phyloP scores from a whole-genome alignment of 2,329 filamentous ascomycete species.

The Fusarium nanum region DNA sequence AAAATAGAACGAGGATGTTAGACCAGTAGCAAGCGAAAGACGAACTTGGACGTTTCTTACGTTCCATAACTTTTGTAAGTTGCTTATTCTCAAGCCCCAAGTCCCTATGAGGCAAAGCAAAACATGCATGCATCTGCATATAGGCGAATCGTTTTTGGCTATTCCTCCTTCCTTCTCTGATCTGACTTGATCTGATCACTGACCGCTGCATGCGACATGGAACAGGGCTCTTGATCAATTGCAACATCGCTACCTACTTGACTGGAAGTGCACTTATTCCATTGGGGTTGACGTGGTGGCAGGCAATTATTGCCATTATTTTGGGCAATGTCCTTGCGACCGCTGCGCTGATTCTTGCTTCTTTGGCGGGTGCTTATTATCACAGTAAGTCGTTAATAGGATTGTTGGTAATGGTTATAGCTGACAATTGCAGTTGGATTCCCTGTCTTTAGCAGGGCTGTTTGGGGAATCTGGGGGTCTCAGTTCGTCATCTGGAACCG shows the following conservation, averaged over 20 bases:
- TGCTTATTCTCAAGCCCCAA: not conserved
- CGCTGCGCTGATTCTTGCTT: slow-evolving; percentile 55
- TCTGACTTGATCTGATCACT: not conserved
- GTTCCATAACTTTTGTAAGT: slow-evolving; percentile 59
- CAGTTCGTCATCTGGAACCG: slow-evolving; percentile 58
- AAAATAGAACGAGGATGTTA: slow-evolving; percentile 61
- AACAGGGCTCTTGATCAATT: slow-evolving; percentile 61
- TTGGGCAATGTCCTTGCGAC: slow-evolving; percentile 56
- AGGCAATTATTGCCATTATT: slow-evolving; percentile 56
- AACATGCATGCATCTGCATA: not conserved
- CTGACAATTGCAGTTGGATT: slow-evolving; percentile 49
- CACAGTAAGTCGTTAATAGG: slow-evolving; percentile 48
- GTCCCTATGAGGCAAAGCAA: not conserved
- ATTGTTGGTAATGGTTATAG: not conserved
- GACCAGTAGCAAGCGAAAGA: slow-evolving; percentile 57
- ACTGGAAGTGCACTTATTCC: slow-evolving; percentile 57
- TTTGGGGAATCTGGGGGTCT: slow-evolving; percentile 58
- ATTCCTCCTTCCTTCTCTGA: not conserved
- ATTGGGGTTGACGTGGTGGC: slow-evolving; percentile 56
- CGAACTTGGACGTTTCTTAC: slow-evolving; percentile 58
- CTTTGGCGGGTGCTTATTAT: slow-evolving; percentile 57
- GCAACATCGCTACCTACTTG: slow-evolving; percentile 56
- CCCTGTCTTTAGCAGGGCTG: slow-evolving; percentile 53
- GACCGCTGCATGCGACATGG: not conserved
- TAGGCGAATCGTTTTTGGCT: slow-evolving; percentile 5